These are phyloP conservation scores for Lactarius indigo DNA, from an alignment of 768 basidiomycete genomes.

Conservation along the genomic window DNA sequence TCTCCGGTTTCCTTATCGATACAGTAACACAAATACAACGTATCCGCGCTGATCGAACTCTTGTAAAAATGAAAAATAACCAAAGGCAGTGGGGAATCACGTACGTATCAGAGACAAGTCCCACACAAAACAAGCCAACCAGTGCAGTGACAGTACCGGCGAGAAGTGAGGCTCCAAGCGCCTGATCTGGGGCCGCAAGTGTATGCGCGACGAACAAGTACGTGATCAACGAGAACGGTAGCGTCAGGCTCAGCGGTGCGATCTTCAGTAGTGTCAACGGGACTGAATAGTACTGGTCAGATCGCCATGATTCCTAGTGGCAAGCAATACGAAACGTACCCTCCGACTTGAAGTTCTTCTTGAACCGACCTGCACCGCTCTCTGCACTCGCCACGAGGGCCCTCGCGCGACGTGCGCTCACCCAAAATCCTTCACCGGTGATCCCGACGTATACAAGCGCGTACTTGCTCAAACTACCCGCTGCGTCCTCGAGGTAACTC, in stretches of 20 bases:
- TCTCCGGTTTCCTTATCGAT: conserved; percentile 57
- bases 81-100: conserved; percentile 26
- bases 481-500: conserved; percentile 43
- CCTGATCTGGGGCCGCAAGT: conserved; percentile 62
- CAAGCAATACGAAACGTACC: conserved; percentile 39
- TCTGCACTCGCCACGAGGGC: conserved; percentile 57
- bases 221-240: conserved; percentile 77
- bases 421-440: conserved; percentile 50
- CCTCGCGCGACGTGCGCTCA: conserved; percentile 52
- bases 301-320: neutral
- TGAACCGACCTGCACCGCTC: conserved; percentile 40
- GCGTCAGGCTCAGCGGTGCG: conserved; percentile 72
- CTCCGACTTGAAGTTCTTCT: conserved; percentile 52
- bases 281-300: conserved; percentile 35
- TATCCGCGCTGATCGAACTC: conserved; percentile 46
- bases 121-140: conserved; percentile 80
- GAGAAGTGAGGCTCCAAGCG: conserved; percentile 69
- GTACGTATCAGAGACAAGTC: conserved; percentile 73
- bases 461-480: conserved; percentile 56
- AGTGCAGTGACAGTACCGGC: conserved; percentile 78
- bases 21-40: conserved; percentile 64
- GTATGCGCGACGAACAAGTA: conserved; percentile 91
- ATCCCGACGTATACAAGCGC: conserved; percentile 53
- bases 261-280: conserved; percentile 72
- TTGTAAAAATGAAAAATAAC: neutral